Conservation (phyloP, 495 filamentous ascomycete species). For the Neurospora sp. region DNA sequence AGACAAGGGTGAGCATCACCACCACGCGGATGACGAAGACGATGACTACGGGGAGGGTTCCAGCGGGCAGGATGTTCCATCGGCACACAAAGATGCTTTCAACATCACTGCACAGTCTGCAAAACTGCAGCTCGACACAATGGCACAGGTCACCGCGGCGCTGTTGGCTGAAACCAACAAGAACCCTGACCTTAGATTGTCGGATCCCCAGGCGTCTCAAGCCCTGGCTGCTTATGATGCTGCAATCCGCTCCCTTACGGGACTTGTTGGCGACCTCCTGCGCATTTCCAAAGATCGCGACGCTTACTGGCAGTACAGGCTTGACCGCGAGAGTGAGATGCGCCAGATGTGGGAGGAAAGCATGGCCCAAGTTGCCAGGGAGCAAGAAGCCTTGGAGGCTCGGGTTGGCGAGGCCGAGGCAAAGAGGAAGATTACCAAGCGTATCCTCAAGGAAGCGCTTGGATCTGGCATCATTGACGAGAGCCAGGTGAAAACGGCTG, state of each 20-base stretch:
- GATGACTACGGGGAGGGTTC: conserved; percentile 77
- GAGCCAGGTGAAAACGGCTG: conserved; percentile 27
- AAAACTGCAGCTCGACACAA: conserved; percentile 80
- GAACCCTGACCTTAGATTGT: conserved; percentile 58
- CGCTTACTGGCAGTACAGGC: conserved; percentile 89
- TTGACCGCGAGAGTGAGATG: conserved; percentile 80
- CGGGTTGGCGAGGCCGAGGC: conserved; percentile 82
- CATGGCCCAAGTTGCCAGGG: conserved; percentile 85
- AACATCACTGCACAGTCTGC: conserved; percentile 93
- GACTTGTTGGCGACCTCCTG: conserved; percentile 74
- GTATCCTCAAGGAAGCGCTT: conserved; percentile 77
- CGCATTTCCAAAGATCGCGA: conserved; percentile 90
- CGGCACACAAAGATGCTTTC: conserved; percentile 77
- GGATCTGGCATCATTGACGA: conserved; percentile 45
- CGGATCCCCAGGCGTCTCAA: conserved; percentile 63
- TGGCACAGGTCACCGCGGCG: conserved; percentile 73
- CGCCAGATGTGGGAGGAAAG: conserved; percentile 97
- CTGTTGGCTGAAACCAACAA: conserved; percentile 60
- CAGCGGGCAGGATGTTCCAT: conserved; percentile 64
- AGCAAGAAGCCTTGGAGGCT: conserved; percentile 83
- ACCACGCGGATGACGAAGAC: conserved; percentile 52
- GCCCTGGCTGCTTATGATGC: conserved; percentile 82
- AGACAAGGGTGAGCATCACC: conserved; percentile 14
- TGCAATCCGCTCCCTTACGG: conserved; percentile 79
- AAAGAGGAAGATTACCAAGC: conserved; percentile 82